These are phyloP conservation scores for Excoecaria cochinchinensis DNA, from an alignment of 345 rosid genomes.

Conservation along the genomic window DNA sequence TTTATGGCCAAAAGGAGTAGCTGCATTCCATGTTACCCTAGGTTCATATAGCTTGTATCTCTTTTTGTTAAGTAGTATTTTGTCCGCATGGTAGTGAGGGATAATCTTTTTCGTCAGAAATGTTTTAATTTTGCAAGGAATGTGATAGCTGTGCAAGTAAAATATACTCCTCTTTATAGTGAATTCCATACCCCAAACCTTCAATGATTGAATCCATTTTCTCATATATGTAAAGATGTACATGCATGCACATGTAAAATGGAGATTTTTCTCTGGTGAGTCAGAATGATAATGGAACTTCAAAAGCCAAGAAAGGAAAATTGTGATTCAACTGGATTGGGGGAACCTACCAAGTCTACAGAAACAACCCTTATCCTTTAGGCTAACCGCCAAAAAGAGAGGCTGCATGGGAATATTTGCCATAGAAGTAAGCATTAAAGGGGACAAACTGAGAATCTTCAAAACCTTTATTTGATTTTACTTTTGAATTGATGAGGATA, in stretches of 20 bases:
- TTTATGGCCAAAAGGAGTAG: not conserved
- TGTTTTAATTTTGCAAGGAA: slow-evolving; percentile 27
- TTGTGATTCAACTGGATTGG: slow-evolving; percentile 1
- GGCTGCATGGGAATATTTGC: slow-evolving; percentile 32
- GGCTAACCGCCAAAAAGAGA: slow-evolving; percentile 30
- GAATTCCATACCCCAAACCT: not conserved
- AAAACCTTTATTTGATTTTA: slow-evolving; percentile 8
- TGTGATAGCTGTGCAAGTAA: not conserved
- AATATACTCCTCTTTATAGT: not conserved
- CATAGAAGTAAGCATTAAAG: slow-evolving; percentile 26
- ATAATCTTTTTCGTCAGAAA: slow-evolving; percentile 17
- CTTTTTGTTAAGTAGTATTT: slow-evolving; percentile 7
- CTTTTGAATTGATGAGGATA: slow-evolving; percentile 14
- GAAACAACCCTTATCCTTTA: slow-evolving; percentile 14
- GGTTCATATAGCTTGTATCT: slow-evolving; percentile 16
- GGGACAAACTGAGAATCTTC: slow-evolving; percentile 29
- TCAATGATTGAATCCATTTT: slow-evolving; percentile 14
- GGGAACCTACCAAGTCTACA: slow-evolving; percentile 23
- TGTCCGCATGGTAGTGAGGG: slow-evolving; percentile 19
- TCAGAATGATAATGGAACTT: slow-evolving; percentile 6
- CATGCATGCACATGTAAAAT: not conserved
- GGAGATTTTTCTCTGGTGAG: not conserved
- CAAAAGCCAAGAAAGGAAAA: slow-evolving; percentile 9
- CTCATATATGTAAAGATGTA: not conserved
- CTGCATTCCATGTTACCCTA: slow-evolving; percentile 10